Percentiles rank a stretch among this genome's conserved stretches.
phyloP scores from a whole-genome alignment of 352 stramenopile species.

The Aphanomyces euteiches region DNA sequence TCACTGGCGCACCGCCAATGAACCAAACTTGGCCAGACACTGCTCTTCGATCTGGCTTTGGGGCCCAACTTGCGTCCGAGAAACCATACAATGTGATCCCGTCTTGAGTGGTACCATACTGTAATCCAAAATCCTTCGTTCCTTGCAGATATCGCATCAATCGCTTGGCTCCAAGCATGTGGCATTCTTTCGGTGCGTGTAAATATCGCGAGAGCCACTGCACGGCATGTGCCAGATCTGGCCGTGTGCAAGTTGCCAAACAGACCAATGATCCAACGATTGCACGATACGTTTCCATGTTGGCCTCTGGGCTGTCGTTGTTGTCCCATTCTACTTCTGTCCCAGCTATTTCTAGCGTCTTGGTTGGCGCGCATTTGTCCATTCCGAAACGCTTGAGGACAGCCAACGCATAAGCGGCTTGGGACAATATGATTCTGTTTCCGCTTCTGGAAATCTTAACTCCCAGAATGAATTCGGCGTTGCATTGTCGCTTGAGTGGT shows the following conservation, averaged over 20 bases:
- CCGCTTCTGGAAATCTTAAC: too few relatives aligned
- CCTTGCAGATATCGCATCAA: constrained; percentile 10
- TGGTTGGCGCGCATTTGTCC: too few relatives aligned
- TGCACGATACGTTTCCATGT: constrained; percentile 7
- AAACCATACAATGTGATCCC: too few relatives aligned
- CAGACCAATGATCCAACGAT: constrained; percentile 29
- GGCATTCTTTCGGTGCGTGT: not conserved
- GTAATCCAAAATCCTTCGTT: constrained; percentile 15
- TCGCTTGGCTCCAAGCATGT: constrained; percentile 13
- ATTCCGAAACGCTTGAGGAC: constrained; percentile 27
- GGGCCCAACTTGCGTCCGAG: too few relatives aligned
- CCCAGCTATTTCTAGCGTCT: constrained; percentile 23
- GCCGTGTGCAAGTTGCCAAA: constrained; percentile 31
- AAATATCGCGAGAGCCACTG: constrained; percentile 11
- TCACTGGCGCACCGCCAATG: too few relatives aligned
- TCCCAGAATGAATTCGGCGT: too few relatives aligned
- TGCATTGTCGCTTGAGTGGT: too few relatives aligned
- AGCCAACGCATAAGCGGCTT: constrained; percentile 17
- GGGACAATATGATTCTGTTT: not conserved
- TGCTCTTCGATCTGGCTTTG: too few relatives aligned
- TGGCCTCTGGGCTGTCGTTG: not conserved
- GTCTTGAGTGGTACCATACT: too few relatives aligned
- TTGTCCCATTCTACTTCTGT: constrained; percentile 13
- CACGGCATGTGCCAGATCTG: constrained; percentile 31
- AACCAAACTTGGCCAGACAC: too few relatives aligned